Percentiles rank a stretch among this genome's conserved stretches.
These are phyloP conservation scores for Suhomyces xylopsoci DNA, from an alignment of 805 yeast species.

Conservation along the genomic window DNA sequence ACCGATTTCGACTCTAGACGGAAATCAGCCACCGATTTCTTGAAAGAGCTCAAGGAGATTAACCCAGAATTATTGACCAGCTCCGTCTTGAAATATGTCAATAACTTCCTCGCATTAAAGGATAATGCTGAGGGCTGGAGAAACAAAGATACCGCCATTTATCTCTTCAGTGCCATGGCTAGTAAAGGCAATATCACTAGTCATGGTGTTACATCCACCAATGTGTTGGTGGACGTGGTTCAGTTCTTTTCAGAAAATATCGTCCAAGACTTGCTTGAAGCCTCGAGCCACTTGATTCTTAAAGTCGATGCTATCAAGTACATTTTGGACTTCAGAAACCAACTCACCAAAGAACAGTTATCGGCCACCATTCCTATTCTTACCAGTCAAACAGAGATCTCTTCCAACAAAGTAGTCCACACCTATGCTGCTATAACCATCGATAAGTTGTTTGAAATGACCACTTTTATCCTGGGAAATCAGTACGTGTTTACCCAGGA, in stretches of 20 bases:
- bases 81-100: slow-evolving; percentile 70
- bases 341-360: slow-evolving; percentile 81
- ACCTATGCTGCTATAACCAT: slow-evolving; percentile 93
- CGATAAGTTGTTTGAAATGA: slow-evolving; percentile 80
- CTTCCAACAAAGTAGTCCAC: slow-evolving; percentile 70
- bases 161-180: slow-evolving; percentile 84
- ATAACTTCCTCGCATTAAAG: slow-evolving; percentile 48
- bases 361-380: slow-evolving; percentile 76
- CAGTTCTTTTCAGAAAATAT: slow-evolving; percentile 77
- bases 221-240: slow-evolving; percentile 79
- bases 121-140: slow-evolving; percentile 60
- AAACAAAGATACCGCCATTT: slow-evolving; percentile 81
- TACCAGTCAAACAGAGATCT: slow-evolving; percentile 58
- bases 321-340: slow-evolving; percentile 86
- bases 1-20: slow-evolving; percentile 91
- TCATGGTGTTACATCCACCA: slow-evolving; percentile 84
- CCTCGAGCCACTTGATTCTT: slow-evolving; percentile 66
- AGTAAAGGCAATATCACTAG: slow-evolving; percentile 86
- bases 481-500: slow-evolving; percentile 62
- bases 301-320: slow-evolving; percentile 92
- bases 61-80: slow-evolving; percentile 72
- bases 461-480: slow-evolving; percentile 51
- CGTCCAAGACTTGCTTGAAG: slow-evolving; percentile 71
- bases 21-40: slow-evolving; percentile 87
- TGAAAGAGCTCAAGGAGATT: slow-evolving; percentile 78